A percentile compares a stretch with the other conserved stretches of the same genome.
phyloP scores from a whole-genome alignment of 1,284 basidiomycete species.

The Ustilago loliicola region DNA sequence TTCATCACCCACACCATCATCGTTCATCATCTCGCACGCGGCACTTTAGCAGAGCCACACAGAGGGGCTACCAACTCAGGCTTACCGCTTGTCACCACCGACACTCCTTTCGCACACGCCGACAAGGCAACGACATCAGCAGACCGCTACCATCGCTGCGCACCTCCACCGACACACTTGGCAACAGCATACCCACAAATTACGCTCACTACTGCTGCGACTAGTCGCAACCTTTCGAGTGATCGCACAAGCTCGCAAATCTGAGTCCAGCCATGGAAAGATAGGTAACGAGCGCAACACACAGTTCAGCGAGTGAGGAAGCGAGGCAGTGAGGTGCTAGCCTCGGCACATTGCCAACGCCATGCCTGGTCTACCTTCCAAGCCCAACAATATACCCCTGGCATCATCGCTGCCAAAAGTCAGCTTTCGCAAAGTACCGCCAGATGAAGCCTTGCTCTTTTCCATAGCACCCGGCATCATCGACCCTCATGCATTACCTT shows the following conservation, averaged over 20 bases:
- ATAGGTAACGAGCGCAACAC: background rate
- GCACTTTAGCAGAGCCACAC: background rate
- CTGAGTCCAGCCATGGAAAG: background rate
- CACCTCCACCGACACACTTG: background rate
- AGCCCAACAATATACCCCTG: conserved; percentile 62
- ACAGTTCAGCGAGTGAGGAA: background rate
- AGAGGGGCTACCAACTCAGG: background rate
- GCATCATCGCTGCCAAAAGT: conserved; percentile 63
- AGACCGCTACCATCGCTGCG: background rate
- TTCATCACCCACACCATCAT: conserved; percentile 1
- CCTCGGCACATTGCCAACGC: background rate
- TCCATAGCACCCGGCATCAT: conserved; percentile 51
- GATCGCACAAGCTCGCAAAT: background rate
- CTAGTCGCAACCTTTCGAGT: too few species aligned
- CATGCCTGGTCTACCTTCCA: conserved; percentile 53
- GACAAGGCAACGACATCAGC: background rate
- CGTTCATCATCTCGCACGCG: background rate
- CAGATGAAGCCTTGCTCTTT: conserved; percentile 52
- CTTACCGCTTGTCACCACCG: background rate
- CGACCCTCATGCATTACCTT: conserved; percentile 57
- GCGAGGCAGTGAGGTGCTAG: background rate
- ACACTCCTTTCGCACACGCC: background rate
- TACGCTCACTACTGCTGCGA: background rate
- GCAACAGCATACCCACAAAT: background rate
- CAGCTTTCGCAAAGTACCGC: conserved; percentile 60